Conservation (phyloP, 768 basidiomycete genomes). For the Lentinula boryana region DNA sequence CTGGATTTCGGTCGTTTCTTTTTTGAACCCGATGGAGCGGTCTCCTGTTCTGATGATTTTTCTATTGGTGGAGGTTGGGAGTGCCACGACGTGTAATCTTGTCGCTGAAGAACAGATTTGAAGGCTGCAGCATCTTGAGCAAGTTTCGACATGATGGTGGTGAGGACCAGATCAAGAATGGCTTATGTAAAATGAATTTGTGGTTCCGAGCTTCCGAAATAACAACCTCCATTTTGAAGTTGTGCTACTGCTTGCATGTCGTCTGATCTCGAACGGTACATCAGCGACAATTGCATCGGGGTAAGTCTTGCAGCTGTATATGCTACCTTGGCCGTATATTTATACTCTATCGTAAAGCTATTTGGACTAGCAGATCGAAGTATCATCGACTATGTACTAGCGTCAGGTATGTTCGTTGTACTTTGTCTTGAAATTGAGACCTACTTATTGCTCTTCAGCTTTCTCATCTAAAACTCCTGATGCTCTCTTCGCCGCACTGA, state of each 20-base stretch:
- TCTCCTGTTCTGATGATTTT: conserved; percentile 12
- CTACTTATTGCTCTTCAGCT: conserved; percentile 34
- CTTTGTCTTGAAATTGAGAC: neutral
- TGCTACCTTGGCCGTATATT: neutral
- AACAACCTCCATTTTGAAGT: too few species aligned
- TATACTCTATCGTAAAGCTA: conserved; percentile 39
- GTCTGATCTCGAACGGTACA: conserved; percentile 60
- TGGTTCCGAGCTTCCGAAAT: neutral
- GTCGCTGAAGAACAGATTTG: conserved; percentile 56
- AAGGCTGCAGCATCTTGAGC: conserved; percentile 68
- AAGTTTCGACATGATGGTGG: conserved; percentile 54
- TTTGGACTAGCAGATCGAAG: conserved; percentile 81
- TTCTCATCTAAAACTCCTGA: conserved; percentile 79
- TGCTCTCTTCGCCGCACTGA: conserved; percentile 68
- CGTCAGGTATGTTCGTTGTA: conserved; percentile 52
- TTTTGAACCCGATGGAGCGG: conserved; percentile 29
- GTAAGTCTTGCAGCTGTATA: conserved; percentile 33
- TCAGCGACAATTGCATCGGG: conserved; percentile 72
- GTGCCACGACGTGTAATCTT: conserved; percentile 75
- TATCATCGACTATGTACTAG: conserved; percentile 83
- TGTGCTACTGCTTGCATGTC: conserved; percentile 35
- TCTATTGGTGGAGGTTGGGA: conserved; percentile 44
- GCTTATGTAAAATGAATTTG: neutral
- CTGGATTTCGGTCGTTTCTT: conserved; percentile 65
- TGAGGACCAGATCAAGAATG: neutral